phyloP scores from a whole-genome alignment of 192 early-diverging fungal species.

The Kickxella alabastrina region DNA sequence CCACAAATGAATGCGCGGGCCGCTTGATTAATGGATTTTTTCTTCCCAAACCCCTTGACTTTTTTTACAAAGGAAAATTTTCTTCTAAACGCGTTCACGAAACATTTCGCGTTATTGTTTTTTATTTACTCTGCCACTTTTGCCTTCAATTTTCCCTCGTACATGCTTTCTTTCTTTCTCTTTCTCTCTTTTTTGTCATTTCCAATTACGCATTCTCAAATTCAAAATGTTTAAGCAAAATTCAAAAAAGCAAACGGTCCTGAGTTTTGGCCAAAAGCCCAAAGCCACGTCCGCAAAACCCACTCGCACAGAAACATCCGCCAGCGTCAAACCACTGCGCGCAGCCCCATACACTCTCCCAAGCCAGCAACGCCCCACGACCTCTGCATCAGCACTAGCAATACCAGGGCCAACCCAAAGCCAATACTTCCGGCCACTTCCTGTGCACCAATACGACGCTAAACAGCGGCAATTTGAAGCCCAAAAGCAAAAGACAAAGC shows the following conservation, averaged over 20 bases:
- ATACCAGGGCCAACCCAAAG: background rate
- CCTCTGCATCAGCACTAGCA: conserved; percentile 3
- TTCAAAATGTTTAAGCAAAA: conserved; percentile 47
- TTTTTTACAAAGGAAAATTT: too few species aligned
- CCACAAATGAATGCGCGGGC: too few species aligned
- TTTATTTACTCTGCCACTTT: too few species aligned
- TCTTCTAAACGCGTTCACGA: too few species aligned
- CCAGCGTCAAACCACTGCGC: conserved; percentile 1
- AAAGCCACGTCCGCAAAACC: conserved; percentile 7
- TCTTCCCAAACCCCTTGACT: too few species aligned
- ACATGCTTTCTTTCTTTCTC: too few species aligned
- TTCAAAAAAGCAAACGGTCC: conserved; percentile 42
- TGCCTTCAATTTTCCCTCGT: too few species aligned
- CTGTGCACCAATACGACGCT: background rate
- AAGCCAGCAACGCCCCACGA: background rate
- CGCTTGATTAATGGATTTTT: too few species aligned
- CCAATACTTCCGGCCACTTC: background rate
- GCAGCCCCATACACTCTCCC: conserved; percentile 26
- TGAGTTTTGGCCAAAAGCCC: conserved; percentile 29
- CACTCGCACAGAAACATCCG: background rate
- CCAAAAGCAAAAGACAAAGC: background rate
- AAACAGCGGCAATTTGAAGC: too few species aligned
- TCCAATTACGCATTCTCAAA: too few species aligned
- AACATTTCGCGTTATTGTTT: too few species aligned
- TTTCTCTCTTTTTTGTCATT: too few species aligned